phyloP scores from a whole-genome alignment of 1,284 basidiomycete genomes.

The Microbotryum intermedium region DNA sequence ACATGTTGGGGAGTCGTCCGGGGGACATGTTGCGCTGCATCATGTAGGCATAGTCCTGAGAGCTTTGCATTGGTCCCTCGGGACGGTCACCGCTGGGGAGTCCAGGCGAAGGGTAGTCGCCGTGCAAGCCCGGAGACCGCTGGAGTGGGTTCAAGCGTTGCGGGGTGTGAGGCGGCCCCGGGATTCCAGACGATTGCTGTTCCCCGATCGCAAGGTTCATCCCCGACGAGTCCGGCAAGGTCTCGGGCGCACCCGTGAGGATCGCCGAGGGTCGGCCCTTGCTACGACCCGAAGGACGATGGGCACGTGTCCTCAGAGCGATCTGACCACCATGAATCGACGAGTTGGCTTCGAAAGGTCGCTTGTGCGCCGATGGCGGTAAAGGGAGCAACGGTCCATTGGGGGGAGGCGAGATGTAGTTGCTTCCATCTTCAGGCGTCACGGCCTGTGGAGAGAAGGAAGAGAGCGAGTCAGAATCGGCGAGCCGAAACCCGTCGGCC shows the following conservation, averaged over 20 bases:
- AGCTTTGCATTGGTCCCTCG: constrained; percentile 5
- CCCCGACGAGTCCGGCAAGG: constrained; percentile 56
- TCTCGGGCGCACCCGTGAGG: constrained; percentile 52
- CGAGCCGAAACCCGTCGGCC: not conserved
- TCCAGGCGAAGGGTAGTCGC: constrained; percentile 13
- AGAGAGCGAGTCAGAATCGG: not conserved
- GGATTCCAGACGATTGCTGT: not conserved
- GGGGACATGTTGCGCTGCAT: constrained; percentile 13
- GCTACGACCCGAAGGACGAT: constrained; percentile 12
- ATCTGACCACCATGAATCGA: constrained; percentile 27
- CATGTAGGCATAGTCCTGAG: constrained; percentile 22
- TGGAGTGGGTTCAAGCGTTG: constrained; percentile 15
- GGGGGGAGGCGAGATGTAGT: constrained; percentile 29
- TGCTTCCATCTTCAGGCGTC: constrained; percentile 12
- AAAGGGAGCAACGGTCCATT: constrained; percentile 27
- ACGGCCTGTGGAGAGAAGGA: constrained; percentile 12
- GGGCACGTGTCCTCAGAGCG: constrained; percentile 28
- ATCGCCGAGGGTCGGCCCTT: constrained; percentile 18
- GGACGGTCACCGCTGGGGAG: not conserved
- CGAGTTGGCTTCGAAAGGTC: constrained; percentile 27
- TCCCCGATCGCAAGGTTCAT: constrained; percentile 15
- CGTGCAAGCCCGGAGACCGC: constrained; percentile 6
- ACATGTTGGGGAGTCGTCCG: no score
- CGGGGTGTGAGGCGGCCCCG: constrained; percentile 6
- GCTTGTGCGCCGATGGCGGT: constrained; percentile 24